Base-by-base conservation (phyloP, 257 asterid species). In the Solanum piurae region DNA sequence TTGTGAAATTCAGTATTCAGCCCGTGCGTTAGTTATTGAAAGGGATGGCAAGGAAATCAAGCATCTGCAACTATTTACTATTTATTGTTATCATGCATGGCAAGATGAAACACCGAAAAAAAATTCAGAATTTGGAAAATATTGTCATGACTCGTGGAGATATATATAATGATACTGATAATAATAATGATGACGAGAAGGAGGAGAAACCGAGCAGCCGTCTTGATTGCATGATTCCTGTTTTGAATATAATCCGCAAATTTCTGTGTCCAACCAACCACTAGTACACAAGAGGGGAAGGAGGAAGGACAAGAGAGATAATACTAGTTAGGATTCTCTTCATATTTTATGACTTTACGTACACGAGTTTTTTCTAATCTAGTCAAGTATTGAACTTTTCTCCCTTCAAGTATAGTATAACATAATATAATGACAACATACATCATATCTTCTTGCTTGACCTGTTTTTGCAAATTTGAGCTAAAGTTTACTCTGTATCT, bases 401-500 rank as follows among this genome's bases (percentile, higher is more conserved):
- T 55, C n/a, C 64, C 64, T 55, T 55, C 64, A 44, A 44, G 49
- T 44, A 44, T 44, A 44, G 0, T 20, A 58, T 58, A 7, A 55
- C 64, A 55, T 55, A 55, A 55, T 55, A 42, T 42, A 42, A 42
- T 42, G 64, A 55, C 64, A 55, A 55, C 64, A 55, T 55, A 58
- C 23, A 20, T 20, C 66, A 58, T 3, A 58, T 58, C 66, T 58
- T 58, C 66, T 58, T 58, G 66, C 66, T 60, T 60, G 29, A 60
- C 68, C 27, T 23, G 27, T 58, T 21, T 60, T 58, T 58, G 68
- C 25, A 58, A 20, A 21, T 76, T 86, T 34, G 44, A 52, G 58
- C 72, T 86, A 86, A 72, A 86, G 73, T 72, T 90, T 96, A 86
- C 99, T 93, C 49, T 64, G 92, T 29, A 86, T 82, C 76, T 79